A percentile compares a stretch with the other conserved stretches of the same genome.
Evolutionary conservation across 2,329 filamentous ascomycete species (phyloP).

Genomic region (Cercospora brassicicola): DNA sequence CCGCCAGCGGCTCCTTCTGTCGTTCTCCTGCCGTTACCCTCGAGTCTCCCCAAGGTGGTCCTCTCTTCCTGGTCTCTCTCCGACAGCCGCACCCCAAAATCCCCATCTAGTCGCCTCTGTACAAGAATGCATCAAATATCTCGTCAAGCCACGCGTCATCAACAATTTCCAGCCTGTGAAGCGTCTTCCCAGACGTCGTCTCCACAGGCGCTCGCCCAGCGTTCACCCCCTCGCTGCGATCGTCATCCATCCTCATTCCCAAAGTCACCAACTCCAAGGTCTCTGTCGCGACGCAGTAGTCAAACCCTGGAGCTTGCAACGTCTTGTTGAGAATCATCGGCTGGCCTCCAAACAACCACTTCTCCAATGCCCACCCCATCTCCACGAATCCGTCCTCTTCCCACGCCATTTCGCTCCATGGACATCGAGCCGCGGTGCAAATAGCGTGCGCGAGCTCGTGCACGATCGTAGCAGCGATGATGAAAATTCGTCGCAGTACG

Average conservation of each 20-base stretch:
- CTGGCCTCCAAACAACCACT: conserved; percentile 9
- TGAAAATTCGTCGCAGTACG: conserved; percentile 3
- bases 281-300: not conserved
- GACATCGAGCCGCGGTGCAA: not conserved
- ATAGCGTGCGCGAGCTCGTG: conserved; percentile 16
- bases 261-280: not conserved
- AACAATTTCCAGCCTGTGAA: not conserved
- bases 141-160: not conserved
- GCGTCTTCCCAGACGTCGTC: not conserved
- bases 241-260: not conserved
- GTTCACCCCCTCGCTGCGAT: not conserved
- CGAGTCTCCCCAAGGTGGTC: too few relatives aligned
- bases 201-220: not conserved
- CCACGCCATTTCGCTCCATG: not conserved
- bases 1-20: too few relatives aligned
- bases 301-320: not conserved
- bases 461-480: conserved; percentile 1
- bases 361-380: conserved; percentile 9
- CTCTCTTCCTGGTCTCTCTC: not conserved
- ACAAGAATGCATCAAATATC: not conserved
- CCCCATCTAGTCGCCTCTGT: not conserved
- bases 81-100: not conserved
- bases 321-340: not conserved
- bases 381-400: conserved; percentile 12
- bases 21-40: not conserved